Conservation (phyloP, 2,329 filamentous ascomycete genomes). For the Pyrenochaeta sp. region DNA sequence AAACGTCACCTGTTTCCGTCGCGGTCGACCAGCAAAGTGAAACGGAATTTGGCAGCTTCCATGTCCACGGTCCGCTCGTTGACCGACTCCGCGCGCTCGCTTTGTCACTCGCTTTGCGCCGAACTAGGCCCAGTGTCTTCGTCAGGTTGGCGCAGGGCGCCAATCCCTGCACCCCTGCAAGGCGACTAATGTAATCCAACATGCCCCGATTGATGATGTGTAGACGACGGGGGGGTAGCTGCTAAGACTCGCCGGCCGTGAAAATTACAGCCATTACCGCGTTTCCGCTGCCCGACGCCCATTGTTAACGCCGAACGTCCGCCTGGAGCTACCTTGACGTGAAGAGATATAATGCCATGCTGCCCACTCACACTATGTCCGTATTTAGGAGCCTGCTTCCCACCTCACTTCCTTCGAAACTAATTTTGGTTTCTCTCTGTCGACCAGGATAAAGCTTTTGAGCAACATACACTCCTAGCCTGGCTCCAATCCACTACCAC, state of each 20-base stretch:
- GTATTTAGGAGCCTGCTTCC: slow-evolving; percentile 39
- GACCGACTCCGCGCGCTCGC: slow-evolving; percentile 41
- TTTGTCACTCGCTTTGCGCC: slow-evolving; percentile 39
- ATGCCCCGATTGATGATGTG: slow-evolving; percentile 42
- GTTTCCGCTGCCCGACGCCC: slow-evolving; percentile 22
- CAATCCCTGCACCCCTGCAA: slow-evolving; percentile 39
- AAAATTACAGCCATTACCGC: slow-evolving; percentile 44
- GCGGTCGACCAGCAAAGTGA: slow-evolving; percentile 17
- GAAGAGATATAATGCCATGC: slow-evolving; percentile 49
- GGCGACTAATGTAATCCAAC: slow-evolving; percentile 44
- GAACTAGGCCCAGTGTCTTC: slow-evolving; percentile 41
- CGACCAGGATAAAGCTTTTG: slow-evolving; percentile 11
- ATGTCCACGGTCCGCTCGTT: slow-evolving; percentile 34
- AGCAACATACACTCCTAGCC: slow-evolving; percentile 7
- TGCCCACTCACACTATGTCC: slow-evolving; percentile 37
- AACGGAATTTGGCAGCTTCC: slow-evolving; percentile 23
- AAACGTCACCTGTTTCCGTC: slow-evolving; percentile 27
- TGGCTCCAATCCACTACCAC: neutral
- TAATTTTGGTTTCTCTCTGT: slow-evolving; percentile 7
- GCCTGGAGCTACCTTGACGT: slow-evolving; percentile 46
- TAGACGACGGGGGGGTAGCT: slow-evolving; percentile 36
- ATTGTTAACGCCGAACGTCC: slow-evolving; percentile 46
- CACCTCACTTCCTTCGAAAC: slow-evolving; percentile 21
- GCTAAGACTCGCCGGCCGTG: slow-evolving; percentile 21
- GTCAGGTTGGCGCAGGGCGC: slow-evolving; percentile 47